phyloP scores from a whole-genome alignment of 352 stramenopile species.

The Globisporangium okanoganense region DNA sequence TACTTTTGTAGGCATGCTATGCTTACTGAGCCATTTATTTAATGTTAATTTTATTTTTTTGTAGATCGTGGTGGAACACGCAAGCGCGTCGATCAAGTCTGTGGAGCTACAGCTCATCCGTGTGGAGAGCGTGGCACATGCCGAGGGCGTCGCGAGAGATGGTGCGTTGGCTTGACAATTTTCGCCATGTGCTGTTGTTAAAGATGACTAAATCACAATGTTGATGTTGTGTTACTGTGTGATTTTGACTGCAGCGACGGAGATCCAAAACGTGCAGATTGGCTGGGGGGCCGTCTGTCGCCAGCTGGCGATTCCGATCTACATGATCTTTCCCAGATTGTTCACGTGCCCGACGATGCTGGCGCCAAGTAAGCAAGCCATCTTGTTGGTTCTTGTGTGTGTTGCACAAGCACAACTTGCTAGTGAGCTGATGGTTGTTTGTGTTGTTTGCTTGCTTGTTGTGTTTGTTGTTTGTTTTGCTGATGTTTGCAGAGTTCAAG shows the following conservation, averaged over 20 bases:
- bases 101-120: constrained; percentile 90
- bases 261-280: constrained; percentile 94
- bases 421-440: not conserved
- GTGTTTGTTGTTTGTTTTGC: not conserved
- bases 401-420: not conserved
- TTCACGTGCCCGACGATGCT: constrained; percentile 92
- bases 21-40: not conserved
- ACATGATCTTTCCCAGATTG: constrained; percentile 93
- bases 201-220: not conserved
- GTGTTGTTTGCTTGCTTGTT: not conserved
- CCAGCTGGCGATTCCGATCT: constrained; percentile 90
- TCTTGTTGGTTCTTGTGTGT: not conserved
- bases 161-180: constrained; percentile 27
- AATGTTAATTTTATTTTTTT: too few relatives aligned
- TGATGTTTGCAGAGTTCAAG: constrained; percentile 58
- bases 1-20: too few relatives aligned
- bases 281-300: constrained; percentile 88
- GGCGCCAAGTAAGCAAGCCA: constrained; percentile 41
- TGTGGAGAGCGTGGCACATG: constrained; percentile 82
- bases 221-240: not conserved
- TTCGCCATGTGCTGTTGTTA: not conserved
- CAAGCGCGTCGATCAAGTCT: constrained; percentile 76
- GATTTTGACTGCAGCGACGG: constrained; percentile 58
- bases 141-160: constrained; percentile 76
- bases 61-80: constrained; percentile 76